These are phyloP conservation scores for Aspergillus pseudoviridinutans DNA, from an alignment of 2,329 filamentous ascomycete species.

Conservation along the genomic window DNA sequence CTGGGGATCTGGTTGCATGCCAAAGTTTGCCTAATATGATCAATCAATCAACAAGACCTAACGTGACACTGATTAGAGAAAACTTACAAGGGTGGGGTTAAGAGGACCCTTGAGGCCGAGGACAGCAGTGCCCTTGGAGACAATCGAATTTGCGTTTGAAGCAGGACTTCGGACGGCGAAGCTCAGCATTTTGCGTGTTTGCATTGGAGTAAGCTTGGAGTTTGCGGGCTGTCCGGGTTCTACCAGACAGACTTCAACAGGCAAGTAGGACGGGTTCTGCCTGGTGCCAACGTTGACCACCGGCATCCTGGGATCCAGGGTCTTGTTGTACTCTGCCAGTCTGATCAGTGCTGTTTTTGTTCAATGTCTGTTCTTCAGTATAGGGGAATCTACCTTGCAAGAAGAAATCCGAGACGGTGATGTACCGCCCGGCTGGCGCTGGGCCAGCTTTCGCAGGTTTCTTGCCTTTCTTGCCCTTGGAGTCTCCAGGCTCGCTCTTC, in stretches of 20 bases:
- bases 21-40: slow-evolving; percentile 50
- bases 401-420: slow-evolving; percentile 53
- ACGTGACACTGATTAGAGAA: background rate
- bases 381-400: slow-evolving; percentile 30
- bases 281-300: slow-evolving; percentile 63
- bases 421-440: slow-evolving; percentile 38
- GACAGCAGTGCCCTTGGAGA: slow-evolving; percentile 49
- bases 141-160: slow-evolving; percentile 65
- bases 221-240: slow-evolving; percentile 61
- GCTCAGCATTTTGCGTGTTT: slow-evolving; percentile 66
- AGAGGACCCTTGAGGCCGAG: slow-evolving; percentile 53
- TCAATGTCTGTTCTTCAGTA: background rate
- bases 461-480: slow-evolving; percentile 27
- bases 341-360: background rate
- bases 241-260: slow-evolving; percentile 63
- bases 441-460: slow-evolving; percentile 28
- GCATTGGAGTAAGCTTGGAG: slow-evolving; percentile 54
- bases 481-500: slow-evolving; percentile 7
- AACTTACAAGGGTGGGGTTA: slow-evolving; percentile 44
- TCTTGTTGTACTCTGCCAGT: slow-evolving; percentile 35
- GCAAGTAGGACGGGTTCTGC: slow-evolving; percentile 59
- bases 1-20: slow-evolving; percentile 45
- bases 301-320: slow-evolving; percentile 44
- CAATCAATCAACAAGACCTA: background rate
- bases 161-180: slow-evolving; percentile 67